Conservation (phyloP, 768 basidiomycete genomes). For the Lepiota brunneoincarnata region DNA sequence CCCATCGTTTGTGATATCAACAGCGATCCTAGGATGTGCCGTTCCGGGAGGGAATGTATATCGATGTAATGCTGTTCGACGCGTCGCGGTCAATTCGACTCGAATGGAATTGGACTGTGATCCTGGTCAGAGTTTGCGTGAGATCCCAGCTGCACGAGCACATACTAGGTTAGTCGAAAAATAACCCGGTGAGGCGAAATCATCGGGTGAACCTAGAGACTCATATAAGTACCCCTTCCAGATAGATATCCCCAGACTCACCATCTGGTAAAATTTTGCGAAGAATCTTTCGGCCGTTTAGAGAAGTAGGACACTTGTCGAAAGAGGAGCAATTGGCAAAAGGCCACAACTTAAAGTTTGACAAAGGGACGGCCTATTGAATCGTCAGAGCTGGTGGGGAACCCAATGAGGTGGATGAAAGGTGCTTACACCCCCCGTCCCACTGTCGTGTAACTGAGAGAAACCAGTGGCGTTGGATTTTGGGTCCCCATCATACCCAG, state of each 20-base stretch:
- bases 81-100: slow-evolving; percentile 58
- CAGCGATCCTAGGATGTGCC: slow-evolving; percentile 46
- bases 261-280: slow-evolving; percentile 51
- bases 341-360: slow-evolving; percentile 62
- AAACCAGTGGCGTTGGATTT: slow-evolving; percentile 50
- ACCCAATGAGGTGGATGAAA: background rate
- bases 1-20: slow-evolving; percentile 65
- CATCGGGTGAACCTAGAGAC: slow-evolving; percentile 51
- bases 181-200: slow-evolving; percentile 63
- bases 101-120: slow-evolving; percentile 50
- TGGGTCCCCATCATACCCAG: slow-evolving; percentile 45
- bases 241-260: slow-evolving; percentile 18
- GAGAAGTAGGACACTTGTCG: slow-evolving; percentile 48
- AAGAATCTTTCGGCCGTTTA: slow-evolving; percentile 41
- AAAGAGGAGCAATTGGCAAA: slow-evolving; percentile 49
- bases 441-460: slow-evolving; percentile 61
- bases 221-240: background rate
- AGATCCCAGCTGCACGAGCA: background rate
- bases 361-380: slow-evolving; percentile 47
- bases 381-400: background rate
- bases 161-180: slow-evolving; percentile 59
- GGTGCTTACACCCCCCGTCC: slow-evolving; percentile 53
- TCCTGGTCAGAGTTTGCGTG: background rate
- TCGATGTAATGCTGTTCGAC: slow-evolving; percentile 57
- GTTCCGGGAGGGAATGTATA: slow-evolving; percentile 53